These are phyloP conservation scores for Krasilnikovozyma curviuscula DNA, from an alignment of 768 basidiomycete genomes.

Conservation along the genomic window DNA sequence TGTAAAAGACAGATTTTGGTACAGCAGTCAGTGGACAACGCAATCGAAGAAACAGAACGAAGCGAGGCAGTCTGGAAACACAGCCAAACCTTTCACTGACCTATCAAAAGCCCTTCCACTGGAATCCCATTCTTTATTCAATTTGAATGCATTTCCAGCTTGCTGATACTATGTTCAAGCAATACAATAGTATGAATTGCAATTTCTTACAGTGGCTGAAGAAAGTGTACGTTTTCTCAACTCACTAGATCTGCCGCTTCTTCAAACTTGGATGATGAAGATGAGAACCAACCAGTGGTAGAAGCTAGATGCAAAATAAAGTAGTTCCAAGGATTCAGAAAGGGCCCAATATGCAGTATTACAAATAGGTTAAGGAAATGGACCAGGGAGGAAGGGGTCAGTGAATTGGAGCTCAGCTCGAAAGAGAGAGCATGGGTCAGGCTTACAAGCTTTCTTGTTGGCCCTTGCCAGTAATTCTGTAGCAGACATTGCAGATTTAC, in stretches of 20 bases:
- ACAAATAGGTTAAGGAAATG: too few relatives aligned
- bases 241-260: constrained; percentile 67
- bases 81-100: constrained; percentile 12
- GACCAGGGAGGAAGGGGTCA: too few relatives aligned
- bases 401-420: too few relatives aligned
- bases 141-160: constrained; percentile 69
- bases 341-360: too few relatives aligned
- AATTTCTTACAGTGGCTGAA: too few relatives aligned
- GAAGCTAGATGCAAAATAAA: too few relatives aligned
- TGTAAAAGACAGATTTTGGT: background rate
- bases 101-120: constrained; percentile 73
- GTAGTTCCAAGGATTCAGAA: too few relatives aligned
- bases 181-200: too few relatives aligned
- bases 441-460: constrained; percentile 74
- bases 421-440: too few relatives aligned
- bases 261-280: constrained; percentile 63
- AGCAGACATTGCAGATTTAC: too few relatives aligned
- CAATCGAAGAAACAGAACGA: background rate
- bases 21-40: background rate
- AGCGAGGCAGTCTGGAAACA: too few relatives aligned
- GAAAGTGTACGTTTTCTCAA: too few relatives aligned
- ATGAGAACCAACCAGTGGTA: constrained; percentile 62
- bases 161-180: constrained; percentile 43
- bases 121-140: constrained; percentile 79
- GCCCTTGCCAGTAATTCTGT: constrained; percentile 53